These are phyloP conservation scores for Cryptosporidium felis DNA, from an alignment of 169 alveolate species.

Conservation along the genomic window DNA sequence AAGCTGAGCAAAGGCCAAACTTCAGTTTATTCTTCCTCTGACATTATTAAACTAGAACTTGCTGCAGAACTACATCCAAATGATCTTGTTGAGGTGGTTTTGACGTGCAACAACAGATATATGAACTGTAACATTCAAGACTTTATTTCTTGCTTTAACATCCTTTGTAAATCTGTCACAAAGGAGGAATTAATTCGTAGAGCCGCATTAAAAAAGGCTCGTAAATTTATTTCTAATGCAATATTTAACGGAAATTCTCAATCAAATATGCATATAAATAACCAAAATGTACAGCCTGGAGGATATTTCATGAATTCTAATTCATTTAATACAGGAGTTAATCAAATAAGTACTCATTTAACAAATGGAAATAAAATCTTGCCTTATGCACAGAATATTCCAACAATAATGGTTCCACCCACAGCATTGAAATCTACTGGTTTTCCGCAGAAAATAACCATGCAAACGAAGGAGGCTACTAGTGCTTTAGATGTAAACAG, in stretches of 20 bases:
- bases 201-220: constrained; percentile 49
- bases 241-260: background rate
- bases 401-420: too few relatives aligned
- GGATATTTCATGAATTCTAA: too few relatives aligned
- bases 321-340: too few relatives aligned
- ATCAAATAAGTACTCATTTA: too few relatives aligned
- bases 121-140: constrained; percentile 58
- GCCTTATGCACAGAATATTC: too few relatives aligned
- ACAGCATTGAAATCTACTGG: too few relatives aligned
- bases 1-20: constrained; percentile 56
- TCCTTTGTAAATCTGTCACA: constrained; percentile 38
- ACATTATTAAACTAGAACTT: background rate
- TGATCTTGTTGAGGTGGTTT: constrained; percentile 18
- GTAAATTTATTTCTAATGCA: constrained; percentile 19
- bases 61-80: constrained; percentile 35
- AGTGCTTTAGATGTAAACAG: too few relatives aligned
- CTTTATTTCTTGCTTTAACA: constrained; percentile 44
- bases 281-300: background rate
- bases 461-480: too few relatives aligned
- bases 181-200: constrained; percentile 36
- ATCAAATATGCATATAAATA: background rate
- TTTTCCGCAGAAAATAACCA: too few relatives aligned
- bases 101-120: constrained; percentile 46
- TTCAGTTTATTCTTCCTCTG: constrained; percentile 50
- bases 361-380: too few relatives aligned